These are phyloP conservation scores for Rhinocladiella mackenziei DNA, from an alignment of 2,329 filamentous ascomycete species.

Conservation along the genomic window DNA sequence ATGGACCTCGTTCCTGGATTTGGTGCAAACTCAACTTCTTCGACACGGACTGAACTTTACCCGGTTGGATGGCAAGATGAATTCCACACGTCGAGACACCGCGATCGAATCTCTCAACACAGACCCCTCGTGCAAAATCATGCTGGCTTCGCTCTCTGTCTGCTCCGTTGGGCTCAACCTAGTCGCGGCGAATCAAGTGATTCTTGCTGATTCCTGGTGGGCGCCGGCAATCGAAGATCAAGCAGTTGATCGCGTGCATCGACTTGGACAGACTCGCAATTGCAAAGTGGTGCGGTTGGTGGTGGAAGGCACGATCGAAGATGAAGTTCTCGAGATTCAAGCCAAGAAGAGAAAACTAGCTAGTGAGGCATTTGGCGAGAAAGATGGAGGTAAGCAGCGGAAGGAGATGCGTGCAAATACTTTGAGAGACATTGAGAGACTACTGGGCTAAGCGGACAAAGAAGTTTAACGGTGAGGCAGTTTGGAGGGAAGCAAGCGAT, in stretches of 20 bases:
- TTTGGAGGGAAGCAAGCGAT: neutral
- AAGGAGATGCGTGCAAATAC: slow-evolving; percentile 31
- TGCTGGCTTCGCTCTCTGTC: slow-evolving; percentile 77
- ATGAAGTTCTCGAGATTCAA: slow-evolving; percentile 74
- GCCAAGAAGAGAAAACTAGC: slow-evolving; percentile 74
- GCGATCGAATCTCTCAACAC: slow-evolving; percentile 65
- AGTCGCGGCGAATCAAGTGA: slow-evolving; percentile 78
- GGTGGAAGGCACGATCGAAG: slow-evolving; percentile 75
- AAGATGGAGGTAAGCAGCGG: slow-evolving; percentile 37
- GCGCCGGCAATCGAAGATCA: slow-evolving; percentile 90
- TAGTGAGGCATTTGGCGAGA: slow-evolving; percentile 74
- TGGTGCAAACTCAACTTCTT: slow-evolving; percentile 66
- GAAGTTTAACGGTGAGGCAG: neutral
- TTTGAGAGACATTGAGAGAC: slow-evolving; percentile 33
- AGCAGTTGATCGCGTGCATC: slow-evolving; percentile 81
- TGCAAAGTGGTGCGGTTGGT: slow-evolving; percentile 78
- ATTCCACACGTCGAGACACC: slow-evolving; percentile 63
- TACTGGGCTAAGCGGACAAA: slow-evolving; percentile 17
- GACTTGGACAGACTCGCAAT: slow-evolving; percentile 73
- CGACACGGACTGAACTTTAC: slow-evolving; percentile 59
- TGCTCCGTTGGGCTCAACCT: slow-evolving; percentile 84
- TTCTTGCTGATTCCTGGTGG: slow-evolving; percentile 85
- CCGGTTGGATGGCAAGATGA: slow-evolving; percentile 79
- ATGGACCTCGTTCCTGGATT: slow-evolving; percentile 73
- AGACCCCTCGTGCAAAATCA: slow-evolving; percentile 64